Percentiles rank a stretch among this genome's conserved stretches.
Conservation (phyloP, 2,329 filamentous ascomycete species). For the Passalora sequoiae region DNA sequence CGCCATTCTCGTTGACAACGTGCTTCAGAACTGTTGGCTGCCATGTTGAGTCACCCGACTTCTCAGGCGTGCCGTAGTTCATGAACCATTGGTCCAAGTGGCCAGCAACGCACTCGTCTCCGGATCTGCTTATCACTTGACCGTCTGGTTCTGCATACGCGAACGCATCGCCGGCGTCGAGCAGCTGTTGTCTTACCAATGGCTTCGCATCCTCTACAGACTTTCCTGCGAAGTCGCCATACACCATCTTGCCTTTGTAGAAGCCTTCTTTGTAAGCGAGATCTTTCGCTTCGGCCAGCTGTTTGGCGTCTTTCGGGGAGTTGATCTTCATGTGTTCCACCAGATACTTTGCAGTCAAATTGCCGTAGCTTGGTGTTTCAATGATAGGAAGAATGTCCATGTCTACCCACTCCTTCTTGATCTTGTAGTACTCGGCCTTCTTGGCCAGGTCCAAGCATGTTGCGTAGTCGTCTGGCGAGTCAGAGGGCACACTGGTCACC, state of each 20-base stretch:
- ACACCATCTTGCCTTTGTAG: conserved; percentile 87
- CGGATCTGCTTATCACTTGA: conserved; percentile 80
- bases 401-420: conserved; percentile 94
- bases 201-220: conserved; percentile 82
- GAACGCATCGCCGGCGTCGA: conserved; percentile 75
- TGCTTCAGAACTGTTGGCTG: conserved; percentile 67
- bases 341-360: conserved; percentile 74
- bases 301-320: conserved; percentile 88
- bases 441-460: conserved; percentile 83
- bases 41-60: conserved; percentile 72
- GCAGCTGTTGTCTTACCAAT: conserved; percentile 71
- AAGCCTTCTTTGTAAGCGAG: conserved; percentile 95
- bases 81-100: conserved; percentile 97
- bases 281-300: conserved; percentile 90
- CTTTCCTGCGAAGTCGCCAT: conserved; percentile 82
- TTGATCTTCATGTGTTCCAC: conserved; percentile 94
- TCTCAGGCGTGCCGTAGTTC: conserved; percentile 67
- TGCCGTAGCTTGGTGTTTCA: conserved; percentile 78
- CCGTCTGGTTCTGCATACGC: conserved; percentile 90
- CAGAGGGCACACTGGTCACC: conserved; percentile 90
- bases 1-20: conserved; percentile 61
- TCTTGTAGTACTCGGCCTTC: conserved; percentile 93
- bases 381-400: conserved; percentile 86
- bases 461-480: conserved; percentile 92
- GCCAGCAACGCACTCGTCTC: conserved; percentile 87